These are phyloP conservation scores for Corrigiola litoralis DNA, from an alignment of 179 eudicot genomes.

Conservation along the genomic window DNA sequence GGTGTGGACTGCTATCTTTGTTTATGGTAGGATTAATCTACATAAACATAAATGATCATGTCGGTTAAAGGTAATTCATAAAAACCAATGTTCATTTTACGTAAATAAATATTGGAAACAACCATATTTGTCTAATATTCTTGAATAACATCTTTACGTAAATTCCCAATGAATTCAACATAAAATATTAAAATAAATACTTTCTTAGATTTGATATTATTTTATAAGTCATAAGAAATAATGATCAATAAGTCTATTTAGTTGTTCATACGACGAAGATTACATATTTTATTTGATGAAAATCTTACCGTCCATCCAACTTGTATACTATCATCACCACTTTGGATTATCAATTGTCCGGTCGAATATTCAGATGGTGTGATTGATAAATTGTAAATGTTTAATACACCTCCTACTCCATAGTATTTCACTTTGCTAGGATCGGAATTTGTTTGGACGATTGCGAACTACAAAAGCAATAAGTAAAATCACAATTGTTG, in stretches of 20 bases:
- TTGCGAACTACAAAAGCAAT: constrained; percentile 10
- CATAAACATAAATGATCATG: not conserved
- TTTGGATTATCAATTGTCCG: constrained; percentile 1
- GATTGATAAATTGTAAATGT: not conserved
- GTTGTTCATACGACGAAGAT: too few relatives aligned
- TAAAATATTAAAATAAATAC: too few relatives aligned
- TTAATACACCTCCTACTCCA: not conserved
- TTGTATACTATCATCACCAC: not conserved
- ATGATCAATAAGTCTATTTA: too few relatives aligned
- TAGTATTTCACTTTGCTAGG: not conserved
- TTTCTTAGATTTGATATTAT: too few relatives aligned
- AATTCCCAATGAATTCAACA: too few relatives aligned
- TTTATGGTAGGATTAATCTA: constrained; percentile 4
- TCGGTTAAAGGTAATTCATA: too few relatives aligned
- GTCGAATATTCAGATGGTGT: constrained; percentile 5
- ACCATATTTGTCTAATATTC: too few relatives aligned
- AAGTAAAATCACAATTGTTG: too few relatives aligned
- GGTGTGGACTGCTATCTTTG: not conserved
- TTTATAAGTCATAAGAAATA: too few relatives aligned
- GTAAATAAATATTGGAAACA: too few relatives aligned
- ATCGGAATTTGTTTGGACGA: constrained; percentile 9
- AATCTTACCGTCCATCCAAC: constrained; percentile 21
- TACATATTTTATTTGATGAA: not conserved
- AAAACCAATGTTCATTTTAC: too few relatives aligned
- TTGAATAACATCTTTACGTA: too few relatives aligned